Percentiles rank a stretch among this genome's conserved stretches.
These are phyloP conservation scores for Eutypella sp. DNA, from an alignment of 2,329 filamentous ascomycete species.

Conservation along the genomic window DNA sequence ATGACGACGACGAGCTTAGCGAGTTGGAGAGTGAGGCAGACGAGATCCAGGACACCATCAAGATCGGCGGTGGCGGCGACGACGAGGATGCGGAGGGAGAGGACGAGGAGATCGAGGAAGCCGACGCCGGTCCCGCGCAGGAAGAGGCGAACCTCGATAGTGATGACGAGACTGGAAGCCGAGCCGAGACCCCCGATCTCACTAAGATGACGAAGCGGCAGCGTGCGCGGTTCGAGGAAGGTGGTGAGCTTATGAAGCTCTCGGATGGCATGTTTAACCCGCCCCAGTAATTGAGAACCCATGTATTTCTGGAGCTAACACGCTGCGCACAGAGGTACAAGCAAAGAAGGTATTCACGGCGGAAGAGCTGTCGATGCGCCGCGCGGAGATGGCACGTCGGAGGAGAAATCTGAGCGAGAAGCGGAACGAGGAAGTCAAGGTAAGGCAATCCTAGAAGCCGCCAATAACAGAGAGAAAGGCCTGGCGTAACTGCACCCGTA, in stretches of 20 bases:
- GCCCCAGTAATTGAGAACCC: not conserved
- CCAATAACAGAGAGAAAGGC: not conserved
- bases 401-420: slow-evolving; percentile 60
- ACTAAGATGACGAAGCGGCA: slow-evolving; percentile 59
- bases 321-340: slow-evolving; percentile 51
- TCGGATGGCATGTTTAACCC: slow-evolving; percentile 46
- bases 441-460: slow-evolving; percentile 21
- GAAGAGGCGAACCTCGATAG: slow-evolving; percentile 36
- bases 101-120: slow-evolving; percentile 42
- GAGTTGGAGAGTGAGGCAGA: slow-evolving; percentile 50
- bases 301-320: slow-evolving; percentile 12
- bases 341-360: slow-evolving; percentile 58
- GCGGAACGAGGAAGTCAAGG: slow-evolving; percentile 61
- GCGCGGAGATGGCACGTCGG: slow-evolving; percentile 57
- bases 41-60: slow-evolving; percentile 42
- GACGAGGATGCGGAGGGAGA: slow-evolving; percentile 37
- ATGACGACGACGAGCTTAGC: slow-evolving; percentile 52
- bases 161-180: slow-evolving; percentile 41
- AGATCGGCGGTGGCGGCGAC: slow-evolving; percentile 31
- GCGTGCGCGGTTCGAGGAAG: slow-evolving; percentile 53
- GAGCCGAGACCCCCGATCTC: slow-evolving; percentile 48
- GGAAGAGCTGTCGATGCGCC: slow-evolving; percentile 57
- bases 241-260: slow-evolving; percentile 52
- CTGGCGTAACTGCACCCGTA: slow-evolving; percentile 7
- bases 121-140: slow-evolving; percentile 29